phyloP scores from a whole-genome alignment of 495 filamentous ascomycete species.

The Daldinia bambusicola region DNA sequence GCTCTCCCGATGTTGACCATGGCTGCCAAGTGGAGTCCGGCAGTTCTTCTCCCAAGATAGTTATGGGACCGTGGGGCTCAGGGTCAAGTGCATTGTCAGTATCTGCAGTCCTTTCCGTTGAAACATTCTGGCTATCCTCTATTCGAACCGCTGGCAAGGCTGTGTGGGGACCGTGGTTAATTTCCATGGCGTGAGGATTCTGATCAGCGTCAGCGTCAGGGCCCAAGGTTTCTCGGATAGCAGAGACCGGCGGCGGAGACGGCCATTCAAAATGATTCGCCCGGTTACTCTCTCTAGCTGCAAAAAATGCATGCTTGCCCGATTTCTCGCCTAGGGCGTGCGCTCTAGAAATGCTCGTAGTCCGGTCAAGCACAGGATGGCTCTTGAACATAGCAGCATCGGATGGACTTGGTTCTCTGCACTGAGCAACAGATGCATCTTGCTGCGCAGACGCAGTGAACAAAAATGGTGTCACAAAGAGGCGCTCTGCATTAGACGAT shows the following conservation, averaged over 20 bases:
- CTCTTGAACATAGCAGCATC: constrained; percentile 58
- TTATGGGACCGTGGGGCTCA: background rate
- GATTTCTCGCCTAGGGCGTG: constrained; percentile 47
- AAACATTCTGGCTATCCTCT: background rate
- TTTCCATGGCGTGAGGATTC: background rate
- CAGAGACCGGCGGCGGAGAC: constrained; percentile 25
- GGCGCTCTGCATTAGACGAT: constrained; percentile 48
- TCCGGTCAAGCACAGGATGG: constrained; percentile 14
- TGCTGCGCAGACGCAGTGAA: constrained; percentile 17
- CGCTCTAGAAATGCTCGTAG: constrained; percentile 23
- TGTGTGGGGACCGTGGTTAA: background rate
- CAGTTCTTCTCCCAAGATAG: constrained; percentile 18
- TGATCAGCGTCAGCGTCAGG: constrained; percentile 7
- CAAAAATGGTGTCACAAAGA: constrained; percentile 26
- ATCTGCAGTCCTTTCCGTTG: background rate
- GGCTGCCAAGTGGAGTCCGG: constrained; percentile 31
- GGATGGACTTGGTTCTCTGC: constrained; percentile 54
- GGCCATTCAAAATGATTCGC: constrained; percentile 9
- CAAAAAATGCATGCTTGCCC: constrained; percentile 55
- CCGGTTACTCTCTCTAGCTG: constrained; percentile 53
- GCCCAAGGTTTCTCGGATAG: constrained; percentile 32
- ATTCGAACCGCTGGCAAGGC: background rate
- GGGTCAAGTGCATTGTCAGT: background rate
- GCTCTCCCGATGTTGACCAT: constrained; percentile 41
- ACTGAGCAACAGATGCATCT: constrained; percentile 1